phyloP scores from a whole-genome alignment of 352 stramenopile species.

The Globisporangium cystogenes region DNA sequence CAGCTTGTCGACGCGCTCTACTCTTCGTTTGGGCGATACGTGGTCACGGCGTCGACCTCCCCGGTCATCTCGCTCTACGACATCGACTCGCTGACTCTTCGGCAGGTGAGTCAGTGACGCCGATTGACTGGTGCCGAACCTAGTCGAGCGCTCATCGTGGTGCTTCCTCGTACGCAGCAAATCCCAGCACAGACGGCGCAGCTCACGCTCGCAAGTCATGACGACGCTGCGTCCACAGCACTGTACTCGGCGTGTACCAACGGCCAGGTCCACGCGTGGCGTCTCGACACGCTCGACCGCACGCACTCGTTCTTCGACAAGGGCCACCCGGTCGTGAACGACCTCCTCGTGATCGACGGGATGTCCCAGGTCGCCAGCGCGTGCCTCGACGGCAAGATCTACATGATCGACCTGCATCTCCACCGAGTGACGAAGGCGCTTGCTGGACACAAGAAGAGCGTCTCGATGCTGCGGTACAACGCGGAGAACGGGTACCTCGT shows the following conservation, averaged over 20 bases:
- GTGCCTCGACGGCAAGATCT: slow-evolving; percentile 49
- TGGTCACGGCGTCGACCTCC: slow-evolving; percentile 41
- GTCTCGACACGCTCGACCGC: slow-evolving; percentile 23
- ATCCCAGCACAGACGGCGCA: slow-evolving; percentile 36
- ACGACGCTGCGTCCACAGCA: background rate
- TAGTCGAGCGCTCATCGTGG: too few species aligned
- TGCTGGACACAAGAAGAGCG: slow-evolving; percentile 30
- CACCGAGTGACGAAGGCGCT: slow-evolving; percentile 24
- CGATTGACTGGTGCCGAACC: too few species aligned
- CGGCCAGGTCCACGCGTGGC: slow-evolving; percentile 42
- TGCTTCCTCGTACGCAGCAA: slow-evolving; percentile 23
- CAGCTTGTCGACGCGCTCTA: slow-evolving; percentile 41
- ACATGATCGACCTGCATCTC: slow-evolving; percentile 41
- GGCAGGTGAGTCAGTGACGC: slow-evolving; percentile 21
- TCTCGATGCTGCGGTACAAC: slow-evolving; percentile 42
- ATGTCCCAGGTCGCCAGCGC: slow-evolving; percentile 29
- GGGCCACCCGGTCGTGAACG: slow-evolving; percentile 26
- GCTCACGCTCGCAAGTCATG: slow-evolving; percentile 23
- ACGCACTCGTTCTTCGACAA: slow-evolving; percentile 33
- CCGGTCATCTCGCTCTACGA: slow-evolving; percentile 53
- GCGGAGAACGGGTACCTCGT: slow-evolving; percentile 44
- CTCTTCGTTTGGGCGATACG: slow-evolving; percentile 29
- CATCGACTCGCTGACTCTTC: slow-evolving; percentile 33
- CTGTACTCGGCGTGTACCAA: slow-evolving; percentile 35
- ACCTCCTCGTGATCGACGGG: slow-evolving; percentile 30